Base-by-base conservation (phyloP, 148 eudicot genomes). In the Nepenthes mirabilis region DNA sequence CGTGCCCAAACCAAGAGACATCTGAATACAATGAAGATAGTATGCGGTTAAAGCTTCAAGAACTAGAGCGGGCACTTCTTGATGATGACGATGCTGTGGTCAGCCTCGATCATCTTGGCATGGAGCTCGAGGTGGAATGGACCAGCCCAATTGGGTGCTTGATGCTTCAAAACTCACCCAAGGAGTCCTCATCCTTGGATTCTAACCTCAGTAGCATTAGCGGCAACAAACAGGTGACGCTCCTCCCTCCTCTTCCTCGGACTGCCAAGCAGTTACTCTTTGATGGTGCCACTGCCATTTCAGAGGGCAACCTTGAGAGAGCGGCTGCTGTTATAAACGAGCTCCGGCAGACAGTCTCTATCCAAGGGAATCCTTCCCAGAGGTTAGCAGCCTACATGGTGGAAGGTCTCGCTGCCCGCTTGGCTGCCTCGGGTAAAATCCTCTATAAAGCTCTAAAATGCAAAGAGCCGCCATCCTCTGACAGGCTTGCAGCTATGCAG, bases 311-410 rank as follows among this genome's bases (percentile, higher is more conserved):
- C 47, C 40, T 76, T 8, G 76, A 63, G 13, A 79, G 69, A 65
- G 98, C 98, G 13, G 72, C 79, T 0, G 60, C 50, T 14, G 77
- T 80, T 72, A 93, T 93, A 60, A 75, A 74, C 47, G 80, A 80
- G 65, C 88, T 93, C 32, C 72, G 91, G 32, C 80, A 83, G 57
- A 75, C 69, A 62, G 98, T 93, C 51, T 86, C 98, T 0, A 93
- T 93, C 52, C 90, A 88, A 59, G 96, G 98, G 52, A 96, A 88
- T 13, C 96, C 98, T 1, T 71, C 88, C 7, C 83, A 88, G 40
- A 76, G 98, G 65, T 85, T 86, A 65, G 87, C 94, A 7, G 98
- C 98, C 37, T 88, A 93, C 70, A 93, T 93, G 95, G 96, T 93
- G 52, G 98, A 93, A 82, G 98, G 95, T 34, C 83, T 93, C 32